phyloP scores from a whole-genome alignment of 1,284 basidiomycete species.

The Clitocybe nebularis region DNA sequence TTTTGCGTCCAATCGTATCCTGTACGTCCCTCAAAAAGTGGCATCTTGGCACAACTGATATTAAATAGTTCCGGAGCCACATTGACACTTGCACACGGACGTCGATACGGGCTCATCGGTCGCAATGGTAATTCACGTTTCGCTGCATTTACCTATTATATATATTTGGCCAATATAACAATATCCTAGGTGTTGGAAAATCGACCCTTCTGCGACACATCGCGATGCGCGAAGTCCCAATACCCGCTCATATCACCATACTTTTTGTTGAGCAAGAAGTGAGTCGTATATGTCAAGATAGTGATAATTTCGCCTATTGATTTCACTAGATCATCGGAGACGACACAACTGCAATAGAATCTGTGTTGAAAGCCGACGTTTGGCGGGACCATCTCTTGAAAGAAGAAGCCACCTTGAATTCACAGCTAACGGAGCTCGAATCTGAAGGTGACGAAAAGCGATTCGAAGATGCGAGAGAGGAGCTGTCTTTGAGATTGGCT shows the following conservation, averaged over 20 bases:
- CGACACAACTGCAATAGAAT: constrained; percentile 88
- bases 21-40: constrained; percentile 45
- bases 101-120: constrained; percentile 84
- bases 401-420: constrained; percentile 78
- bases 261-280: constrained; percentile 99
- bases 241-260: constrained; percentile 93
- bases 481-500: constrained; percentile 79
- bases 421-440: constrained; percentile 70
- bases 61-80: constrained; percentile 69
- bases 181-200: constrained; percentile 82
- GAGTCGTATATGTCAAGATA: constrained; percentile 15
- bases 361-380: constrained; percentile 94
- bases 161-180: constrained; percentile 2
- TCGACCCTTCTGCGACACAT: constrained; percentile 96
- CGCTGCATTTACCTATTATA: background rate
- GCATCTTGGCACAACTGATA: background rate
- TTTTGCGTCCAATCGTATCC: constrained; percentile 90
- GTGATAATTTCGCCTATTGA: constrained; percentile 1
- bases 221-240: constrained; percentile 91
- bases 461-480: constrained; percentile 81
- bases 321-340: constrained; percentile 77
- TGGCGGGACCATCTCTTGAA: constrained; percentile 89
- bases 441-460: constrained; percentile 70
- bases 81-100: constrained; percentile 85
- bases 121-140: constrained; percentile 55